A percentile compares a stretch with the other conserved stretches of the same genome.
These are phyloP conservation scores for Pittosporum tobira DNA, from an alignment of 129 eudicot genomes.

Conservation along the genomic window DNA sequence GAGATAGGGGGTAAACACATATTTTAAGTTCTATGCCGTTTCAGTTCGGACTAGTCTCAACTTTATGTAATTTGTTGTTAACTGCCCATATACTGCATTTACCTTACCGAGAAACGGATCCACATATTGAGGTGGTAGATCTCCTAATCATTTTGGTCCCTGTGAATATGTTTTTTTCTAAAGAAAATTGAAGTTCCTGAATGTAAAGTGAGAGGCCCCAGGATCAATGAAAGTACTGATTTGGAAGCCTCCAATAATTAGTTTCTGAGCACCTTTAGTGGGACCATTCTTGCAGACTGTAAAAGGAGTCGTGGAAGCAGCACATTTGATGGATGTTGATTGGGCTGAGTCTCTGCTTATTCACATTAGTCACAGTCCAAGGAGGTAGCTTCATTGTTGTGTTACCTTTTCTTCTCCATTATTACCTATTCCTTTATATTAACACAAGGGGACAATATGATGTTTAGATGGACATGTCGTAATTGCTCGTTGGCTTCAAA, in stretches of 20 bases:
- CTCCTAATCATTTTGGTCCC: background rate
- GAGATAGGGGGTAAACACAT: background rate
- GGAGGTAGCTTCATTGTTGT: slow-evolving; percentile 40
- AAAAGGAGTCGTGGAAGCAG: slow-evolving; percentile 78
- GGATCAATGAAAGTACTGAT: background rate
- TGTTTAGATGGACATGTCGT: slow-evolving; percentile 77
- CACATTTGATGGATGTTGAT: slow-evolving; percentile 30
- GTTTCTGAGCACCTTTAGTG: background rate
- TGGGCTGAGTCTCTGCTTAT: slow-evolving; percentile 67
- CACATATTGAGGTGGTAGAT: background rate
- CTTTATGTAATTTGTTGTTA: background rate
- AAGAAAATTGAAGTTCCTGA: too few species aligned
- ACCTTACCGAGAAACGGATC: background rate
- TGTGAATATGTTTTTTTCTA: too few species aligned
- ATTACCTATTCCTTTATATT: slow-evolving; percentile 6
- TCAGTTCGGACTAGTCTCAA: background rate
- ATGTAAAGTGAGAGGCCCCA: too few species aligned
- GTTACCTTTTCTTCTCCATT: background rate
- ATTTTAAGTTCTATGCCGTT: background rate
- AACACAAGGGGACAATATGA: slow-evolving; percentile 12
- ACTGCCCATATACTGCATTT: background rate
- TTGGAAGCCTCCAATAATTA: background rate
- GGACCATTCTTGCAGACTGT: slow-evolving; percentile 45
- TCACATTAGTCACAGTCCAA: slow-evolving; percentile 81
- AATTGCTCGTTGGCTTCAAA: slow-evolving; percentile 67